Conservation (phyloP, 2,329 filamentous ascomycete genomes). For the Botrytis cinerea region DNA sequence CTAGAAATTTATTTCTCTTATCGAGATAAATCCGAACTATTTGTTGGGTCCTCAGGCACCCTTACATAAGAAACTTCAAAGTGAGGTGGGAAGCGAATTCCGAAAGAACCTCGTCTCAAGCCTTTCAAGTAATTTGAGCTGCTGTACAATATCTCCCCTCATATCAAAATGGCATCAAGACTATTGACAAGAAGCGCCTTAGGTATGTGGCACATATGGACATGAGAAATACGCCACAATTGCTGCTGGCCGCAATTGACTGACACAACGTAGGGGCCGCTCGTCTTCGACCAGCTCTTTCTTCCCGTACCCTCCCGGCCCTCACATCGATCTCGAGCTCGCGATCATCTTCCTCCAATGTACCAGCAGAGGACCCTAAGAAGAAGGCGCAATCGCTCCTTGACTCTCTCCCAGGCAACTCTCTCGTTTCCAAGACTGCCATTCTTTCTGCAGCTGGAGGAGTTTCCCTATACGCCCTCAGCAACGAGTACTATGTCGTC, state of each 20-base stretch:
- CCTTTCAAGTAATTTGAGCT: constrained; percentile 36
- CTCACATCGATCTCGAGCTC: constrained; percentile 65
- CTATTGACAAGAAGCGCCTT: constrained; percentile 85
- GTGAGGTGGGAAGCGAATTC: constrained; percentile 32
- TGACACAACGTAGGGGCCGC: constrained; percentile 66
- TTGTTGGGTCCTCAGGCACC: constrained; percentile 7
- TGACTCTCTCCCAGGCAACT: constrained; percentile 89
- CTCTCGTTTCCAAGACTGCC: constrained; percentile 90
- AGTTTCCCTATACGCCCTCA: constrained; percentile 90
- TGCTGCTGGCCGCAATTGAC: constrained; percentile 32
- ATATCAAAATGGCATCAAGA: constrained; percentile 92
- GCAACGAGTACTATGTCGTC: constrained; percentile 99
- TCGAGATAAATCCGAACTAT: constrained; percentile 21
- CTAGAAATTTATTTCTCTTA: constrained; percentile 21
- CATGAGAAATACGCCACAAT: constrained; percentile 27
- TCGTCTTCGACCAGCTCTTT: constrained; percentile 81
- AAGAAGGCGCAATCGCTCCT: constrained; percentile 96
- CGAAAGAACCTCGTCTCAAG: constrained; percentile 34
- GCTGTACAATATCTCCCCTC: constrained; percentile 55
- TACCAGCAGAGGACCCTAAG: constrained; percentile 87
- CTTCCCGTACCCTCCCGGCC: constrained; percentile 73
- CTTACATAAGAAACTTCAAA: constrained; percentile 17
- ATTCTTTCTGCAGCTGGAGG: constrained; percentile 92
- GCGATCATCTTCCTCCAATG: constrained; percentile 72
- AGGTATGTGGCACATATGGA: constrained; percentile 65